Percentiles rank a stretch among this genome's conserved stretches.
These are phyloP conservation scores for Phytophthora tubulina DNA, from an alignment of 352 stramenopile species.

Conservation along the genomic window DNA sequence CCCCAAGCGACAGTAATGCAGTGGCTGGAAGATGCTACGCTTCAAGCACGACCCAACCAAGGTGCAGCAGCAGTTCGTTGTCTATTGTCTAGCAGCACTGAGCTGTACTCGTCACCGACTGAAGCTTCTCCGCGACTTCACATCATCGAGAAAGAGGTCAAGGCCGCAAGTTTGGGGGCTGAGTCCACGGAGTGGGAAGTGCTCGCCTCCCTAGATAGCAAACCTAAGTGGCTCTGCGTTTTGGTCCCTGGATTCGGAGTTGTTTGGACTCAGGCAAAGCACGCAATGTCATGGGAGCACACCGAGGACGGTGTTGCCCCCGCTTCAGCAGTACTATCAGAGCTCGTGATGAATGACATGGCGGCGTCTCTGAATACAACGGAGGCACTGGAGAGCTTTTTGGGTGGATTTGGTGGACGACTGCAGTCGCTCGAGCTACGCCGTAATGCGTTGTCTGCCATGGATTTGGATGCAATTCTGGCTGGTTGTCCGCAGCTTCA, in stretches of 20 bases:
- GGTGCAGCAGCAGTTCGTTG: constrained; percentile 18
- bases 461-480: constrained; percentile 42
- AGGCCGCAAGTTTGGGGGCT: constrained; percentile 11
- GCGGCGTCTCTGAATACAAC: constrained; percentile 25
- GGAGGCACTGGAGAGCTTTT: constrained; percentile 35
- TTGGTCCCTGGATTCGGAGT: constrained; percentile 42
- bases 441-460: constrained; percentile 40
- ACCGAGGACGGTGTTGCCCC: constrained; percentile 5
- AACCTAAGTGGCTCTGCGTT: constrained; percentile 39
- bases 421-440: constrained; percentile 40
- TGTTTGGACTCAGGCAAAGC: constrained; percentile 34
- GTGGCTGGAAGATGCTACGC: constrained; percentile 19
- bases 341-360: constrained; percentile 49
- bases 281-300: constrained; percentile 34
- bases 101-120: constrained; percentile 34
- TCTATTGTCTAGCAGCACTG: constrained; percentile 31
- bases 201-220: constrained; percentile 16
- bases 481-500: constrained; percentile 31
- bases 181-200: constrained; percentile 39
- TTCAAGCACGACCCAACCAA: constrained; percentile 11
- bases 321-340: constrained; percentile 26
- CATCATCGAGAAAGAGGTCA: constrained; percentile 39
- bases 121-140: constrained; percentile 29
- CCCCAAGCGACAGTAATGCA: constrained; percentile 27
- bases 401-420: constrained; percentile 36